Base-by-base conservation (phyloP, 2,329 filamentous ascomycete species). In the Xylariaceae sp. region DNA sequence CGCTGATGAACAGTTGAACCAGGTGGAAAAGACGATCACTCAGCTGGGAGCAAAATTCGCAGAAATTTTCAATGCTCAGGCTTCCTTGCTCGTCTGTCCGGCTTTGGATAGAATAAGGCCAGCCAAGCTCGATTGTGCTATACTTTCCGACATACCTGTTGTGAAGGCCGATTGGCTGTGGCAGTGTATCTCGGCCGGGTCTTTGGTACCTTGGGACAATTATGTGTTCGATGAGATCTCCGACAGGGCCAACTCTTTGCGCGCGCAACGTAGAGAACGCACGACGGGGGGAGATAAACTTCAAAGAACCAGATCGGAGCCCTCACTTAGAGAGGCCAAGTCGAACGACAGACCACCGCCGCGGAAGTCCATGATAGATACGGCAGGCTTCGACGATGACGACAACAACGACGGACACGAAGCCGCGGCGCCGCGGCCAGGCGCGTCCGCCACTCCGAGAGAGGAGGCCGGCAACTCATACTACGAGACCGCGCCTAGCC, bases 101-200 rank as follows among this genome's bases (percentile, higher is more conserved):
- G 69, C 66, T 3, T 48, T 75, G 10, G 56, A 58, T 25, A 64
- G 65, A 1, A 68, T 87, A 60, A 63, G 73, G 55, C 72, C 67
- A 37, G 82, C 92, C 44, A 98, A 98, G 59, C 64, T 92, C 13
- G 76, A 81, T 28, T 80, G 86, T 51, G 88, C 88, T 1, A 56
- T 77, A 7, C 71, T 80, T 47, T 85, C 84, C 68, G 71, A 72
- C 4, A 81, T 96, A 9, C 85, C 88, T 2, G 77, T 90, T n/a
- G 83, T 96, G 9, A 73, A 73, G 6, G 75, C 77, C 13, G 75
- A 81, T 15, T 98, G 92, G 92, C 66, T 98, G 3, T 92, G 84
- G 80, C 72, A 80, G 32, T 92, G 83, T 44, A 77, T 95, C 32
- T 66, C 69, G 49, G 73, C 63, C 0, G 74, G 74, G 5, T 62